A percentile compares a stretch with the other conserved stretches of the same genome.
These are phyloP conservation scores for Colletotrichum gloeosporioides DNA, from an alignment of 2,329 filamentous ascomycete genomes.

Conservation along the genomic window DNA sequence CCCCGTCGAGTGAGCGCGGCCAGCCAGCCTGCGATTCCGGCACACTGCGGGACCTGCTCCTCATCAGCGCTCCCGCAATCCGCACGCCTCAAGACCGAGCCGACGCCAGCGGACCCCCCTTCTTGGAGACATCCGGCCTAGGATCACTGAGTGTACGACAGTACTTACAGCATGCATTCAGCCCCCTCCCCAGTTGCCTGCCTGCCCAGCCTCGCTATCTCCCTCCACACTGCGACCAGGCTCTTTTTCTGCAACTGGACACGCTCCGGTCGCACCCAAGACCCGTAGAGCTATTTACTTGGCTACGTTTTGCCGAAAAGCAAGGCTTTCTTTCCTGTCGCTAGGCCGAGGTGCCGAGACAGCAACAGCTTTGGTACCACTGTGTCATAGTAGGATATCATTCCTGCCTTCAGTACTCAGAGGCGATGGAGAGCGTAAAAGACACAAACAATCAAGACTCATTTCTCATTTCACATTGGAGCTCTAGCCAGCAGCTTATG, in stretches of 20 bases:
- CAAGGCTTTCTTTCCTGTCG: neutral
- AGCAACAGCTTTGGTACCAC: neutral
- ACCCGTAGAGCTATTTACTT: neutral
- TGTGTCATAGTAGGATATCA: neutral
- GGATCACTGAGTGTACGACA: neutral
- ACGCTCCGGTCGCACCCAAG: neutral
- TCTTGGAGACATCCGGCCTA: neutral
- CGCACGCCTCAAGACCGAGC: slow-evolving; percentile 14
- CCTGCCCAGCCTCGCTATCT: slow-evolving; percentile 10
- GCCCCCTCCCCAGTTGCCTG: neutral
- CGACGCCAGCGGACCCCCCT: slow-evolving; percentile 2
- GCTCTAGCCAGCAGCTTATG: neutral
- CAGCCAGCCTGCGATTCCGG: neutral
- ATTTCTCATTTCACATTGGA: neutral
- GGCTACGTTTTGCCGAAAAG: neutral
- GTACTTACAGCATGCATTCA: slow-evolving; percentile 6
- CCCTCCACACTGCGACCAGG: neutral
- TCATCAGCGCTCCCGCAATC: neutral
- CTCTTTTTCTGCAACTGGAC: neutral
- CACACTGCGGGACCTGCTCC: neutral
- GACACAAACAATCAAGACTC: neutral
- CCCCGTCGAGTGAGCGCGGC: neutral
- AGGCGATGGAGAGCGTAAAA: neutral
- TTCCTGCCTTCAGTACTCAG: neutral
- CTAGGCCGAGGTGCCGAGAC: neutral